Evolutionary conservation across 495 filamentous ascomycete species (phyloP), one percentile per base, ranked within the genome.

Genomic region (Opeltia flavorubescens): DNA sequence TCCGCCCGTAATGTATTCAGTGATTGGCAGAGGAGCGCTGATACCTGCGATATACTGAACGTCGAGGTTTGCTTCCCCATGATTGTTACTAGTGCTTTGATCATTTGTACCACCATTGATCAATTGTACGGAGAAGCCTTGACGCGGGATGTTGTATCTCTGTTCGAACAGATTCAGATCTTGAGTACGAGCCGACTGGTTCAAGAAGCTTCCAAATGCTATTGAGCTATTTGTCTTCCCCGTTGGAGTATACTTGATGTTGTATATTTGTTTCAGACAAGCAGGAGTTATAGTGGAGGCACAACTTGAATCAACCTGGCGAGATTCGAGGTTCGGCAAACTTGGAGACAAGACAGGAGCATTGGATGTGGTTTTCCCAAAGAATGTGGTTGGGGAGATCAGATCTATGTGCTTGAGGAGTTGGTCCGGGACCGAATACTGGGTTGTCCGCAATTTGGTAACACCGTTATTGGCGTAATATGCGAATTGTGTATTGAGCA

Each of bases 1-100:
- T 46, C 73, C 74, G 24, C 70, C 72, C 13, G 74, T 76, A 56
- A 62, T 72, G 57, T 71, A 79, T 53, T 72, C 68, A 7, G 55
- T 57, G 18, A 69, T 63, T 2, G 71, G 71, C 2, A 73, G 53
- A 4, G 70, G 69, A 50, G 62, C 55, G 35, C 59, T 59, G 17
- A 76, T 46, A 7, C 65, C 68, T 18, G 35, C 43, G 48, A 80
- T 74, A 47, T 83, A 82, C 59, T 89, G 80, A 29, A 83, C 55
- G 52, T 91, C 85, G 21, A 89, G 69, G 62, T 88, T 84, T 46
- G 83, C 85, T 59, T 93, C 84, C 28, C 69, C 70, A 53, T 64
- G 66, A 49, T 72, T 61, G 7, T 36, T 20, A 46, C 62, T 62
- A 27, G 75, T 63, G 50, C 64, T 52, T 48, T 74, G 77, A 51